A percentile compares a stretch with the other conserved stretches of the same genome.
Conservation (phyloP, 164 flowering plant genomes). For the Tetracentron sinense region DNA sequence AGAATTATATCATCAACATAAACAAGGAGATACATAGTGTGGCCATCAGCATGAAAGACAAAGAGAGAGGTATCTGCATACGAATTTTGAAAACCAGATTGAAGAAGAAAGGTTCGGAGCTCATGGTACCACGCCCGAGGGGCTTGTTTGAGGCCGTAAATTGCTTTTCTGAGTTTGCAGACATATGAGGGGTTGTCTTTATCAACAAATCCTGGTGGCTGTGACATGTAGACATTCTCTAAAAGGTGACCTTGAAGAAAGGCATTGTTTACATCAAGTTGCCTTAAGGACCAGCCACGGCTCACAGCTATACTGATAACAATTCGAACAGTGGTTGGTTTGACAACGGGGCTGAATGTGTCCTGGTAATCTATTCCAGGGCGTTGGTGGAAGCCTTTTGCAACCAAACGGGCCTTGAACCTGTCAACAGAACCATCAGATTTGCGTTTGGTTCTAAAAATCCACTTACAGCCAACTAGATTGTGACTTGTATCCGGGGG, state of each 20-base stretch:
- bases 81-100: constrained; percentile 4
- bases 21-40: too few relatives aligned
- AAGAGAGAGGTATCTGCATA: constrained; percentile 15
- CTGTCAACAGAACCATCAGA: constrained; percentile 6
- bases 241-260: not conserved
- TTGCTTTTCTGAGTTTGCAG: constrained; percentile 1
- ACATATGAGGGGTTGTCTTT: not conserved
- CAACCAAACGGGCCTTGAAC: constrained; percentile 13
- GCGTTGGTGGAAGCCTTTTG: constrained; percentile 12
- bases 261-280: constrained; percentile 14
- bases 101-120: constrained; percentile 1
- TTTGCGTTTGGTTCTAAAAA: not conserved
- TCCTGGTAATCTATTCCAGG: constrained; percentile 8
- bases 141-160: too few relatives aligned
- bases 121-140: too few relatives aligned
- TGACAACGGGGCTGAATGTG: constrained; percentile 15
- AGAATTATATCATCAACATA: constrained; percentile 25
- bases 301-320: constrained; percentile 4
- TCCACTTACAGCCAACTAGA: too few relatives aligned
- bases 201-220: not conserved
- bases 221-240: not conserved
- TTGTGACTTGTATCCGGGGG: constrained; percentile 1
- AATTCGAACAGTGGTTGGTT: constrained; percentile 6
- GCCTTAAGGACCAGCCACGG: constrained; percentile 5
- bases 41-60: not conserved